phyloP scores from a whole-genome alignment of 2,329 filamentous ascomycete genomes.

The Aspergillus unguis region DNA sequence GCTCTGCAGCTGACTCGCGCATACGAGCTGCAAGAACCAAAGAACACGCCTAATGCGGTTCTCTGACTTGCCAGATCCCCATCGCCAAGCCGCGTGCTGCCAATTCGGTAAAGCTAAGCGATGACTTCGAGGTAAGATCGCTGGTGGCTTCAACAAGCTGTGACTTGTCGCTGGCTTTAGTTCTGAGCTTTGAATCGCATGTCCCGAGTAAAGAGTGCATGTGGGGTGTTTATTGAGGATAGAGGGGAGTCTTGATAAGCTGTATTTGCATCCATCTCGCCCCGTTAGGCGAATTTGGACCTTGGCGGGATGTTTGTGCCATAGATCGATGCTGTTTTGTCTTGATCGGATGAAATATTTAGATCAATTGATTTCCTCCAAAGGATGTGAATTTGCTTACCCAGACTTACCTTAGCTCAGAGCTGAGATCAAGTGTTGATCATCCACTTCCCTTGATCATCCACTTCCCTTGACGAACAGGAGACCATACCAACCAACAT shows the following conservation, averaged over 20 bases:
- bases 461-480: too few species aligned
- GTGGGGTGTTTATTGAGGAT: not conserved
- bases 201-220: not conserved
- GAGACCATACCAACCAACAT: not conserved
- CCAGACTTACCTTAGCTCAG: too few species aligned
- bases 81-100: constrained; percentile 1
- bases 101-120: constrained; percentile 6
- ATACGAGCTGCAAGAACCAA: not conserved
- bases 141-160: too few species aligned
- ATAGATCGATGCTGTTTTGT: not conserved
- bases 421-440: too few species aligned
- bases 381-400: too few species aligned
- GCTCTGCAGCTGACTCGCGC: not conserved
- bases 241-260: too few species aligned
- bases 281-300: not conserved
- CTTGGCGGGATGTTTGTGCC: constrained; percentile 1
- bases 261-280: not conserved
- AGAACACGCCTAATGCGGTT: not conserved
- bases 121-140: not conserved
- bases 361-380: not conserved
- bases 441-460: too few species aligned
- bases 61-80: not conserved
- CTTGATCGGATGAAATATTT: not conserved
- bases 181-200: too few species aligned
- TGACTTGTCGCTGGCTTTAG: too few species aligned